These are phyloP conservation scores for Samsoniella hepiali DNA, from an alignment of 2,329 filamentous ascomycete species.

Conservation along the genomic window DNA sequence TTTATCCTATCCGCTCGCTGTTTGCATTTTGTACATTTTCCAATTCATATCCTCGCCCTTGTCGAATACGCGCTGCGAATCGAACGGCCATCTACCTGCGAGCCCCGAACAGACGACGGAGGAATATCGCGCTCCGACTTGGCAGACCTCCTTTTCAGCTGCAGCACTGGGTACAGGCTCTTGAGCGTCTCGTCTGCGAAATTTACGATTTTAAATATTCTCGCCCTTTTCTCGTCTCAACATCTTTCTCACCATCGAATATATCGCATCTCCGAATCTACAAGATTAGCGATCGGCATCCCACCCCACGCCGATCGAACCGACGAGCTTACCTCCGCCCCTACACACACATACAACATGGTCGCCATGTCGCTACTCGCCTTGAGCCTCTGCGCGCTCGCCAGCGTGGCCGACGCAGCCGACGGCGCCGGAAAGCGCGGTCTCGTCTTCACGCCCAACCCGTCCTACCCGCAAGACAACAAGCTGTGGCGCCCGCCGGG, in stretches of 20 bases:
- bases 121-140: background rate
- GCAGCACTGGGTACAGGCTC: background rate
- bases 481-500: conserved; percentile 56
- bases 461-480: conserved; percentile 57
- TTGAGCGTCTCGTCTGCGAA: background rate
- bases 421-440: conserved; percentile 63
- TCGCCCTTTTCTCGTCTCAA: background rate
- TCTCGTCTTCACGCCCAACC: conserved; percentile 63
- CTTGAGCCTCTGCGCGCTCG: conserved; percentile 22
- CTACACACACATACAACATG: background rate
- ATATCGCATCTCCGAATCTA: background rate
- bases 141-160: conserved; percentile 12
- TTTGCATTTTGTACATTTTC: background rate
- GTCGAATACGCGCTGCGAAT: background rate
- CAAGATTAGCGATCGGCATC: conserved; percentile 4
- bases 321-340: background rate
- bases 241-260: background rate
- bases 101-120: background rate
- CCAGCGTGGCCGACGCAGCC: conserved; percentile 27
- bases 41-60: background rate
- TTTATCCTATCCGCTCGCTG: background rate
- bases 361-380: conserved; percentile 7
- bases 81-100: background rate
- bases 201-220: background rate
- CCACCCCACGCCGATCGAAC: background rate